phyloP scores from a whole-genome alignment of 2,329 filamentous ascomycete genomes.

The Ilyonectria robusta region DNA sequence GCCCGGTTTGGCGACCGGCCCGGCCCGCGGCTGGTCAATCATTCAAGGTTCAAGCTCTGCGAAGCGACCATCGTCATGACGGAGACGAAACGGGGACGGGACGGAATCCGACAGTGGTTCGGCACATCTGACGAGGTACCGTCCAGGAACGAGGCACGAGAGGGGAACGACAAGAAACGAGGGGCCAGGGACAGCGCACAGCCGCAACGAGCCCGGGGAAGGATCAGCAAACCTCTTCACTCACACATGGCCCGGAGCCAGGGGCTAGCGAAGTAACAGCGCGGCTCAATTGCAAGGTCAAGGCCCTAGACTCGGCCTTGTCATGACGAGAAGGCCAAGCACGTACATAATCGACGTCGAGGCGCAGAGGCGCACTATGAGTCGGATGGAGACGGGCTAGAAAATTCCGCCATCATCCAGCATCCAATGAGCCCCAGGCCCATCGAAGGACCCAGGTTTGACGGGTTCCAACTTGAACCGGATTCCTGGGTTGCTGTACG shows the following conservation, averaged over 20 bases:
- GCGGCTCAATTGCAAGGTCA: conserved; percentile 33
- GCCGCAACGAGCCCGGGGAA: background rate
- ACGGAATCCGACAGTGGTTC: conserved; percentile 13
- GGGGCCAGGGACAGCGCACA: conserved; percentile 5
- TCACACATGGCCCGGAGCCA: background rate
- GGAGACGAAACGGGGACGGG: conserved; percentile 5
- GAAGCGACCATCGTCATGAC: conserved; percentile 16
- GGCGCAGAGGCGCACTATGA: conserved; percentile 33
- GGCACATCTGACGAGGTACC: conserved; percentile 12
- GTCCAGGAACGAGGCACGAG: conserved; percentile 12
- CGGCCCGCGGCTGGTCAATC: conserved; percentile 43
- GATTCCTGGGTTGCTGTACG: conserved; percentile 45
- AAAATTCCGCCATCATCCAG: conserved; percentile 31
- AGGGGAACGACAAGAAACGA: conserved; percentile 1
- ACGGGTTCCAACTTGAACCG: conserved; percentile 41
- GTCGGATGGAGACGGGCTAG: conserved; percentile 36
- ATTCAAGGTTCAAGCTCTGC: conserved; percentile 29
- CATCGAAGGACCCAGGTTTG: conserved; percentile 32
- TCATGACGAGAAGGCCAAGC: conserved; percentile 14
- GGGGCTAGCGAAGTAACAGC: conserved; percentile 17
- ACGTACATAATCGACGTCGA: conserved; percentile 25
- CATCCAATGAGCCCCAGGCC: conserved; percentile 37
- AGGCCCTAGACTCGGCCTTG: conserved; percentile 23
- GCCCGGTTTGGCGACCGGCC: conserved; percentile 45
- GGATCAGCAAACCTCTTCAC: conserved; percentile 22